Conservation (phyloP, 2,329 filamentous ascomycete species). For the Shiraia sp. region DNA sequence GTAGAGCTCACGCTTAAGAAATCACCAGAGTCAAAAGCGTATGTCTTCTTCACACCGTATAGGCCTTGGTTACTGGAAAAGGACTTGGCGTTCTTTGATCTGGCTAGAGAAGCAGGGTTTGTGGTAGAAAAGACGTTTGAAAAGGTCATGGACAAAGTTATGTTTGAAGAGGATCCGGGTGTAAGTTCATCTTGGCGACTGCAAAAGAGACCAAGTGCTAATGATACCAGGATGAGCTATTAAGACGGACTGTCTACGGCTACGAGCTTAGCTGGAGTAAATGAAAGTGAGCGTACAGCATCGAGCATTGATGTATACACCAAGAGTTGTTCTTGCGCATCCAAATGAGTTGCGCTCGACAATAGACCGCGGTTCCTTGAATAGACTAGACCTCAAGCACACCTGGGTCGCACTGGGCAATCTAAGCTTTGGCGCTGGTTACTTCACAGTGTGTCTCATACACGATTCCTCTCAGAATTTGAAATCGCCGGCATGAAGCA, state of each 20-base stretch:
- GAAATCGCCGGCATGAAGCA: too few species aligned
- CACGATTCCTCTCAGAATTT: too few species aligned
- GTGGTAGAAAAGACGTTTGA: conserved; percentile 79
- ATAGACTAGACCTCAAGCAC: too few species aligned
- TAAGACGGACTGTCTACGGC: conserved; percentile 81
- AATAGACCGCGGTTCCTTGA: too few species aligned
- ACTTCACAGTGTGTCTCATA: too few species aligned
- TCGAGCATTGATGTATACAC: too few species aligned
- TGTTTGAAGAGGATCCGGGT: conserved; percentile 88
- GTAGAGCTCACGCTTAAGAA: conserved; percentile 68
- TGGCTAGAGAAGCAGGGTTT: conserved; percentile 72
- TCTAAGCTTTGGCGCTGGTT: too few species aligned
- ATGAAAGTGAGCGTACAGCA: too few species aligned
- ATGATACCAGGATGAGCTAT: conserved; percentile 66
- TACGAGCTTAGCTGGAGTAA: conserved; percentile 69
- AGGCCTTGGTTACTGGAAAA: conserved; percentile 85
- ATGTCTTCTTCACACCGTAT: conserved; percentile 95
- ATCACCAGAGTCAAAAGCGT: conserved; percentile 62
- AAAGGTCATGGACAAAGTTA: conserved; percentile 77
- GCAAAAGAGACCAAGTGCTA: background rate
- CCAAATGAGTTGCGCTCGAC: background rate
- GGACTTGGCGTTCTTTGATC: conserved; percentile 84
- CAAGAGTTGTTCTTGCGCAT: background rate
- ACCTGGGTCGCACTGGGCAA: too few species aligned
- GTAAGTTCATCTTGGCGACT: conserved; percentile 47